These are phyloP conservation scores for rapeseed (Brassica napus) DNA, from an alignment of 345 rosid genomes.

Conservation along the genomic window DNA sequence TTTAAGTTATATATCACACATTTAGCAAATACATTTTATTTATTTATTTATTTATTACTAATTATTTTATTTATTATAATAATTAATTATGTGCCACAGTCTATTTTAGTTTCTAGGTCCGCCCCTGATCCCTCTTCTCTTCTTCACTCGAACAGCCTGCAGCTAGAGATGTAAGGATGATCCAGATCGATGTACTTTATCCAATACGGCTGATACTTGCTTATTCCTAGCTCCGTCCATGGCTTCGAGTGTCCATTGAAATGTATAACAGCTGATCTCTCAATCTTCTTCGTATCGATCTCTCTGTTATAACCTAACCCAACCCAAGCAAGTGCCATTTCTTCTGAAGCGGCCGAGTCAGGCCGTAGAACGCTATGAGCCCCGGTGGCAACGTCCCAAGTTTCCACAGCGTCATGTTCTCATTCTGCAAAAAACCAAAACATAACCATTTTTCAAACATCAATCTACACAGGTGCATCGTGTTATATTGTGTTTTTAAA, in stretches of 20 bases:
- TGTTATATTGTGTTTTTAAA: too few species aligned
- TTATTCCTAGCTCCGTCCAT: slow-evolving; percentile 60
- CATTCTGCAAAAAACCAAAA: slow-evolving; percentile 42
- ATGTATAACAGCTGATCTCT: slow-evolving; percentile 61
- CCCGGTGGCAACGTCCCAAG: slow-evolving; percentile 67
- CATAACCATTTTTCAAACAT: not conserved
- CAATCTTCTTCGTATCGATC: slow-evolving; percentile 43
- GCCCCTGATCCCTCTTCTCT: not conserved
- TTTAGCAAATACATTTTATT: too few species aligned
- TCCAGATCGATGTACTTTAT: slow-evolving; percentile 41
- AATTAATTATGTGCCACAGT: too few species aligned
- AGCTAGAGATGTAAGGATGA: slow-evolving; percentile 41
- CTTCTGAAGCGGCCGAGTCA: slow-evolving; percentile 49
- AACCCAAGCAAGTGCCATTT: slow-evolving; percentile 69
- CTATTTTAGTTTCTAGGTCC: too few species aligned
- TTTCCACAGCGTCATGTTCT: slow-evolving; percentile 54
- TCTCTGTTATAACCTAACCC: slow-evolving; percentile 48
- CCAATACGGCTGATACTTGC: slow-evolving; percentile 59
- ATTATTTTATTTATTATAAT: too few species aligned
- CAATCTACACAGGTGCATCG: not conserved
- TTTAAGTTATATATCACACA: too few species aligned
- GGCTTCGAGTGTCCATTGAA: slow-evolving; percentile 74
- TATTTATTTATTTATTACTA: too few species aligned
- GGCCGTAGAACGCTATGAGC: slow-evolving; percentile 59
- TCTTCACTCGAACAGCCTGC: slow-evolving; percentile 33